Evolutionary conservation across 306 rosid species (phyloP), one percentile per base, ranked within the genome.

Genomic region (Malus sylvestris): DNA sequence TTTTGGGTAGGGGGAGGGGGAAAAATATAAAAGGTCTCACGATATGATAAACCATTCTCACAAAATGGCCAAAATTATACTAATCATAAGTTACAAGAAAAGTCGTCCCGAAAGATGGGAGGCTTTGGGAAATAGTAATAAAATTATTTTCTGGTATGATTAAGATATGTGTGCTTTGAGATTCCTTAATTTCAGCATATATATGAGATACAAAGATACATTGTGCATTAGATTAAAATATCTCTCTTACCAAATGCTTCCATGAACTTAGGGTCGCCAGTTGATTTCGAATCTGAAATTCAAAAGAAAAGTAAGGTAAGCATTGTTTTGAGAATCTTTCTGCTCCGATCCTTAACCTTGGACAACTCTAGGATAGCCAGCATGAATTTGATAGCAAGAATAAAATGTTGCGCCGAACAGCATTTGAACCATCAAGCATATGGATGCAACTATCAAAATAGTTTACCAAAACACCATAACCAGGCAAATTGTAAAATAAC

Each of bases 231-330:
- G 33, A 80, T 67, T 18, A 52, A 59, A 69, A 45, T 74, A 68
- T 81, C 75, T 75, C 75, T 78, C 97, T 84, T 85, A 93, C 97
- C 98, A 82, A 86, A 88, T 73, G 94, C 90, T 84, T 96, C 99
- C 66, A 80, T 66, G 86, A 87, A 92, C 87, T 92, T 96, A 74
- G 88, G 87, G 81, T 87, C 93, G 70, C 88, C 96, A 15, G 84
- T 85, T 78, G 90, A 73, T 82, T 88, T 90, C 74, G 97, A 89
- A 89, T 89, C 99, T 96, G 98, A 81, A 84, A 82, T 74, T 46
- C n/a, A 49, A 84, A 68, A 77, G 80, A 72, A 59, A 44, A 78
- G 29, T 10, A 15, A 71, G 22, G 51, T 70, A 70, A 77, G 85
- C 61, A 59, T 61, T 42, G 35, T 65, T 65, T 10, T 80, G 63